A percentile compares a stretch with the other conserved stretches of the same genome.
Evolutionary conservation across 176 grass and related monocot genomes (phyloP).

Genomic region (Rhynchospora tenuis): DNA sequence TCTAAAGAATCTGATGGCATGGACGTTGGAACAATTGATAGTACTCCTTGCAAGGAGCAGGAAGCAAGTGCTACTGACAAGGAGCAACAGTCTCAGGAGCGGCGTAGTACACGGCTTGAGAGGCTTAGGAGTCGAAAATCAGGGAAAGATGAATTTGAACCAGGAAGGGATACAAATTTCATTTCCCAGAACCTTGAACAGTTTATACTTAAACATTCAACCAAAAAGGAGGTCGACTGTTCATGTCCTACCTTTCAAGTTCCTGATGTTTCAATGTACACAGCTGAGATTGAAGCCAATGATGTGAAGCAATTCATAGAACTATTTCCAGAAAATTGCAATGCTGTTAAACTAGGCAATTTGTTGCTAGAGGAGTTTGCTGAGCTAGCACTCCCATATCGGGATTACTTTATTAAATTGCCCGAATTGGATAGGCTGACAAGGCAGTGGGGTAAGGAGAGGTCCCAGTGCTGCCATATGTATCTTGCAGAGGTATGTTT

Average conservation of each 20-base stretch:
- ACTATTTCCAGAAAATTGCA: slow-evolving; percentile 50
- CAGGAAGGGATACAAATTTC: slow-evolving; percentile 76
- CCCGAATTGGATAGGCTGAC: slow-evolving; percentile 79
- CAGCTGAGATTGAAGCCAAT: slow-evolving; percentile 43
- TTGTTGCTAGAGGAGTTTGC: slow-evolving; percentile 81
- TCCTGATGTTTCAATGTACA: slow-evolving; percentile 46
- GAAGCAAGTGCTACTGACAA: slow-evolving; percentile 51
- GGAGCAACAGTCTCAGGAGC: slow-evolving; percentile 80
- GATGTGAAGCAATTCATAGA: slow-evolving; percentile 64
- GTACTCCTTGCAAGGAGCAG: slow-evolving; percentile 59
- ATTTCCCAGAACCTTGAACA: slow-evolving; percentile 71
- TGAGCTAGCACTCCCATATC: slow-evolving; percentile 55
- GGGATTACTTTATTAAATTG: slow-evolving; percentile 66
- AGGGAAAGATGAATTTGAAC: slow-evolving; percentile 83
- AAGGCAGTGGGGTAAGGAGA: slow-evolving; percentile 62
- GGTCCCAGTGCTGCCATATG: slow-evolving; percentile 64
- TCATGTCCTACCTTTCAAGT: slow-evolving; percentile 35
- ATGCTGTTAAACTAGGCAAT: slow-evolving; percentile 58
- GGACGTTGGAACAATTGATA: slow-evolving; percentile 41
- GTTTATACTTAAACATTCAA: slow-evolving; percentile 53
- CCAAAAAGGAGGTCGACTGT: slow-evolving; percentile 42
- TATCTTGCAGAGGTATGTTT: slow-evolving; percentile 94
- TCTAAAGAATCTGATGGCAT: slow-evolving; percentile 36
- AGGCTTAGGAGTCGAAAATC: slow-evolving; percentile 85
- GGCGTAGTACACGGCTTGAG: slow-evolving; percentile 90